Evolutionary conservation across 2,329 filamentous ascomycete genomes (phyloP).

Genomic region (Penicillium hesseltinei): DNA sequence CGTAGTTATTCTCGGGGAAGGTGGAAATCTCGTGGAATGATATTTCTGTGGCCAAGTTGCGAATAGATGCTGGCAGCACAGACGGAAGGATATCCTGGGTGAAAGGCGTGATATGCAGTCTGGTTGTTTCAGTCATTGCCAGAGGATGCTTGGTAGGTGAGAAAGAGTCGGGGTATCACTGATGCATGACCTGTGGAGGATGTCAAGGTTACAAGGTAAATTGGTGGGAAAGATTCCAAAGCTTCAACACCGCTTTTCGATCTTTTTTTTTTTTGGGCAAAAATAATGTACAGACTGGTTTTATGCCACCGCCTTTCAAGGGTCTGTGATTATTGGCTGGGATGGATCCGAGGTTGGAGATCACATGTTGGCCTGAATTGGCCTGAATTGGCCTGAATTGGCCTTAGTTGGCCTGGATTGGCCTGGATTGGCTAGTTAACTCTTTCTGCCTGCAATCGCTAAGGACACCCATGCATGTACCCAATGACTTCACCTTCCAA

Average conservation of each 20-base stretch:
- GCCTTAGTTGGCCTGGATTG: not conserved
- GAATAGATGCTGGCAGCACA: conserved; percentile 67
- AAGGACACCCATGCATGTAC: not conserved
- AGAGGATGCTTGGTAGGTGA: not conserved
- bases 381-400: not conserved
- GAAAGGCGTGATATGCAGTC: conserved; percentile 87
- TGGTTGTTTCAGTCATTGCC: conserved; percentile 41
- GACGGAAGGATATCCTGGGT: conserved; percentile 69
- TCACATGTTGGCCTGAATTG: not conserved
- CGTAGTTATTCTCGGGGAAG: conserved; percentile 87
- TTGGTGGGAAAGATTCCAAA: not conserved
- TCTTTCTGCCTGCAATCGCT: not conserved
- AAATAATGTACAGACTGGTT: conserved; percentile 2
- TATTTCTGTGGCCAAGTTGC: conserved; percentile 68
- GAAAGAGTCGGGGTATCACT: not conserved
- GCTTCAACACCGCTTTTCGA: not conserved
- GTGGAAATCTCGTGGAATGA: conserved; percentile 86
- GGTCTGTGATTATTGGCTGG: not conserved
- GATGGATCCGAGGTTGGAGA: not conserved
- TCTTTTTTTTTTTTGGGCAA: not conserved
- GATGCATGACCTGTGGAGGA: conserved; percentile 1
- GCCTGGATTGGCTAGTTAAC: not conserved
- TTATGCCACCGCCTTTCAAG: conserved; percentile 7
- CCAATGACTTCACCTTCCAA: not conserved
- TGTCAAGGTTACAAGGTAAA: not conserved